These are phyloP conservation scores for Umbilicus rupestris DNA, from an alignment of 164 flowering plant genomes.

Conservation along the genomic window DNA sequence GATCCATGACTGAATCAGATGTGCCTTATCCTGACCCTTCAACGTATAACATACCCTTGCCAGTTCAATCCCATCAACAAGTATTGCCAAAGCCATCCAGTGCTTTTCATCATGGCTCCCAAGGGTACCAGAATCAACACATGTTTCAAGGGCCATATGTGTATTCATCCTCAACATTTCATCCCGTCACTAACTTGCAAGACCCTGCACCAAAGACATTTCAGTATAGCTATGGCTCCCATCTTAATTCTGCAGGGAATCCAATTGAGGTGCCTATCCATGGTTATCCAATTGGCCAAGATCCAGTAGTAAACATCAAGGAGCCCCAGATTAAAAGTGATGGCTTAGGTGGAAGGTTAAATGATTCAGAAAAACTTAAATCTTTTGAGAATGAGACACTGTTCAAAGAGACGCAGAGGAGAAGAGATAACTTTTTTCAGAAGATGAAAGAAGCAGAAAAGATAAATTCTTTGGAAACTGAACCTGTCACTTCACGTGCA, in stretches of 20 bases:
- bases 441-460: conserved; percentile 24
- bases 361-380: conserved; percentile 17
- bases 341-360: conserved; percentile 12
- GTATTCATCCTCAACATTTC: not conserved
- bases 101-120: conserved; percentile 4
- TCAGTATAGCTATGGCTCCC: not conserved
- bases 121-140: not conserved
- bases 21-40: conserved; percentile 19
- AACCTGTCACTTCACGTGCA: conserved; percentile 18
- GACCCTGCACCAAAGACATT: not conserved
- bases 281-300: conserved; percentile 23
- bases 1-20: conserved; percentile 16
- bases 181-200: conserved; percentile 1
- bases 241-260: conserved; percentile 18
- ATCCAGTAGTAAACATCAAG: conserved; percentile 16
- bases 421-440: conserved; percentile 23
- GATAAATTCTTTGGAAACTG: conserved; percentile 21
- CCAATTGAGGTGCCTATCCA: conserved; percentile 17
- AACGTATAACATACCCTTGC: conserved; percentile 13
- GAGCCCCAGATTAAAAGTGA: conserved; percentile 22
- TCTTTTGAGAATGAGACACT: conserved; percentile 17
- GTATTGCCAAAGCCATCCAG: conserved; percentile 13
- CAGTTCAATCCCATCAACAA: not conserved
- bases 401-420: conserved; percentile 28
- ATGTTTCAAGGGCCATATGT: not conserved